phyloP scores from a whole-genome alignment of 2,329 filamentous ascomycete species.

The Fusarium concolor region DNA sequence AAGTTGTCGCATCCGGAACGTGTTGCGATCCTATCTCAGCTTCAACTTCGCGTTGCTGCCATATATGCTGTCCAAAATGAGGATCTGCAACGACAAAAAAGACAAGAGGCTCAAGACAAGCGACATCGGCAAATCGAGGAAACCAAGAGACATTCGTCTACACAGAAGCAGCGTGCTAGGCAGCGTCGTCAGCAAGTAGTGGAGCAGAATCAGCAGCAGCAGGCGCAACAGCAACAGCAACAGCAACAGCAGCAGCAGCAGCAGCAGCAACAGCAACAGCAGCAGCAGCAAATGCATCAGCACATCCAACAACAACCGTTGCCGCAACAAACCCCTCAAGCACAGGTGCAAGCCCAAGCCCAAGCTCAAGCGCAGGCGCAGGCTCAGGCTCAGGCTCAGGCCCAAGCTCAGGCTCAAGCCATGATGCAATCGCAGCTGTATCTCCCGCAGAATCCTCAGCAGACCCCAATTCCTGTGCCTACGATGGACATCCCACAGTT shows the following conservation, averaged over 20 bases:
- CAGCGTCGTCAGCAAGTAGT: slow-evolving; percentile 44
- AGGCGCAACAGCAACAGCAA: slow-evolving; percentile 37
- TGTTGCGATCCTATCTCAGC: slow-evolving; percentile 53
- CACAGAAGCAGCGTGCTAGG: slow-evolving; percentile 43
- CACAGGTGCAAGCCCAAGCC: slow-evolving; percentile 45
- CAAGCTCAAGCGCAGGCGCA: slow-evolving; percentile 37
- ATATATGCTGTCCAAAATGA: slow-evolving; percentile 60
- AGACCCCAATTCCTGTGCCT: slow-evolving; percentile 46
- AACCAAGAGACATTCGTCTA: slow-evolving; percentile 42
- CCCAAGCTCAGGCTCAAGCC: slow-evolving; percentile 41
- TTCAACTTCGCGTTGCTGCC: slow-evolving; percentile 57
- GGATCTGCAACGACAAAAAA: slow-evolving; percentile 55
- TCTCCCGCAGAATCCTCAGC: slow-evolving; percentile 42
- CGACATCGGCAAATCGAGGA: slow-evolving; percentile 55
- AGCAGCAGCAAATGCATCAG: slow-evolving; percentile 40
- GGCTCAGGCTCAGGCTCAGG: slow-evolving; percentile 43
- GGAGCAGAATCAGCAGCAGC: slow-evolving; percentile 44
- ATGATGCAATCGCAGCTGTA: slow-evolving; percentile 49
- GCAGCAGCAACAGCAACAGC: slow-evolving; percentile 39
- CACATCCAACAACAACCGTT: slow-evolving; percentile 45
- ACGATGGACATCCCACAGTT: slow-evolving; percentile 47
- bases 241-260: slow-evolving; percentile 43
- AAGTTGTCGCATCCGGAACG: slow-evolving; percentile 57
- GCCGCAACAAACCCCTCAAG: slow-evolving; percentile 40
- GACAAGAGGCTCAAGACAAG: slow-evolving; percentile 54